A percentile compares a stretch with the other conserved stretches of the same genome.
Evolutionary conservation across 768 basidiomycete genomes (phyloP).

Genomic region (Trametes elegans): DNA sequence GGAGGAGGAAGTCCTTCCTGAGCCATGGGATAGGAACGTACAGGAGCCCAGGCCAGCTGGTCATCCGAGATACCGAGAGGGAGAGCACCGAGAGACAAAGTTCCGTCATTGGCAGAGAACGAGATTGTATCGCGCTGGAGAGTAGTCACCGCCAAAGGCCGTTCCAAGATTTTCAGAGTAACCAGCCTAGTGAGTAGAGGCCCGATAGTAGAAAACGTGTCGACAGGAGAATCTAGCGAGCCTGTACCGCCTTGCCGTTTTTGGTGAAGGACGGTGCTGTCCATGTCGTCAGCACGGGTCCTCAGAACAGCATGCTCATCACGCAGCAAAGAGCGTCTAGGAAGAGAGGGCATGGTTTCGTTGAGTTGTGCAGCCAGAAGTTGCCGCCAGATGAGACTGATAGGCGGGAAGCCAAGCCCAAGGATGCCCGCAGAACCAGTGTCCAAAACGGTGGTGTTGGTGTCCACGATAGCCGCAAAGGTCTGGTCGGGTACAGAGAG

Average conservation of each 20-base stretch:
- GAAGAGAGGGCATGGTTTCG: not conserved
- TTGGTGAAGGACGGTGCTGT: too few species aligned
- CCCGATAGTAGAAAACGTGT: constrained; percentile 32
- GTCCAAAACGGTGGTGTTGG: constrained; percentile 60
- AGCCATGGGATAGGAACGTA: constrained; percentile 50
- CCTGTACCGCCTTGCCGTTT: not conserved
- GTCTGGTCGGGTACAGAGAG: constrained; percentile 49
- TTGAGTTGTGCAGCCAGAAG: constrained; percentile 18
- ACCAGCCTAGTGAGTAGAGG: constrained; percentile 35
- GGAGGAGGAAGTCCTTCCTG: constrained; percentile 59
- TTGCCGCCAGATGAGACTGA: constrained; percentile 34
- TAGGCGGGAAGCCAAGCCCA: constrained; percentile 72
- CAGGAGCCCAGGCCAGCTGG: constrained; percentile 62
- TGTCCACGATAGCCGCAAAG: constrained; percentile 65
- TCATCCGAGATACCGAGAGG: constrained; percentile 47
- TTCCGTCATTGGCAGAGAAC: constrained; percentile 65
- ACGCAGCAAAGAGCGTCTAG: constrained; percentile 8
- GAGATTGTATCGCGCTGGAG: constrained; percentile 70
- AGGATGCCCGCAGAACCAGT: constrained; percentile 65
- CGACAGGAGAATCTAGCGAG: constrained; percentile 10
- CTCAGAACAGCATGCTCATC: too few species aligned
- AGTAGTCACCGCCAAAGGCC: constrained; percentile 44
- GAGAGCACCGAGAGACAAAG: constrained; percentile 64
- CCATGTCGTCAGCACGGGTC: not conserved
- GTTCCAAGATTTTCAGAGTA: constrained; percentile 39